Base-by-base conservation (phyloP, 371 early-diverging fungal species). In the Apophysomyces variabilis region DNA sequence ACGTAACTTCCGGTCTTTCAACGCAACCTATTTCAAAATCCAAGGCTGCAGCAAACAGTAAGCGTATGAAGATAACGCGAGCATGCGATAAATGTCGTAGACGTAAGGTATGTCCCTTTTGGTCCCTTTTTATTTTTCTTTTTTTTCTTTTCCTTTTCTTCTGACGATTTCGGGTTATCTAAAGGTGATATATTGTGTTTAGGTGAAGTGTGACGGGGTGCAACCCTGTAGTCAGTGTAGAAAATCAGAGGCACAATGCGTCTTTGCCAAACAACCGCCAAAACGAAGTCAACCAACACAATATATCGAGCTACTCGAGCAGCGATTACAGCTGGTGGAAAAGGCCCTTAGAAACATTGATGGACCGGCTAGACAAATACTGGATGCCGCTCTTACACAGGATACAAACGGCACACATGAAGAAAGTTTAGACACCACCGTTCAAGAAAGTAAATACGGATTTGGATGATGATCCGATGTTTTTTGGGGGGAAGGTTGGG, bases 121-220 rank as follows among this genome's bases (percentile, higher is more conserved):
- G 3, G 32, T 26, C 32, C 32, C 32, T 26, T 26, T 26, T 26
- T 26, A 1, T 26, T 26, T 26, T 26, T 26, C 32, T 26, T 26
- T 1, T 26, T 26, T 26, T 26, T 26, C 0, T 26, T 3, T 26
- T 26, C 32, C 32, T 26, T 26, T 26, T 26, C 32, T 26, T 26
- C 26, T 26, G 32, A 26, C 32, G 32, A 26, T 26, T 26, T 26
- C 32, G 32, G 32, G 32, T 26, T 26, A 26, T 26, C 32, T 26
- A 26, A 26, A 26, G 32, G 32, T 50, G 54, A 50, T 50, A 32
- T 18, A 50, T 63, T 26, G 32, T 26, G 32, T 41, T 32, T 50
- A 83, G 83, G 80, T 83, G 11, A 83, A 83, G 66, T 83, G 83
- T 57, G 80, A 83, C 64, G 83, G 83, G 32, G 78, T 75, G 5